These are phyloP conservation scores for Claviceps arundinis DNA, from an alignment of 2,329 filamentous ascomycete genomes.

Conservation along the genomic window DNA sequence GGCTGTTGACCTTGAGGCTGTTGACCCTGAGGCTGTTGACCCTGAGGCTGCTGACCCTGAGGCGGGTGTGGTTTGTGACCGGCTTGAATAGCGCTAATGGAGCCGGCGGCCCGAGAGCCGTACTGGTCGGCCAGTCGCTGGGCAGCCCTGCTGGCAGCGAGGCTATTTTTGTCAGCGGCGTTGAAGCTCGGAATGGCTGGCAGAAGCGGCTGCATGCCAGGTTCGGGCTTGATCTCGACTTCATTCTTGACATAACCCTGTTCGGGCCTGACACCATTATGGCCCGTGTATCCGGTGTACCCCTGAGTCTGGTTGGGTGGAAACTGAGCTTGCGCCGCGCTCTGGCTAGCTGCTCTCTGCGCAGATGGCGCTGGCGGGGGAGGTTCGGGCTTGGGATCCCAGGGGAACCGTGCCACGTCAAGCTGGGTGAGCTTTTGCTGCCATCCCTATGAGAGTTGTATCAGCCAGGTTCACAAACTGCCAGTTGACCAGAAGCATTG, in stretches of 20 bases:
- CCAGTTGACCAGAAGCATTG: too few species aligned
- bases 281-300: constrained; percentile 14
- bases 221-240: constrained; percentile 31
- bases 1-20: too few species aligned
- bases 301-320: constrained; percentile 18
- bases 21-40: too few species aligned
- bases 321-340: constrained; percentile 18
- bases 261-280: constrained; percentile 31
- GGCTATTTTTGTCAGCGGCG: constrained; percentile 21
- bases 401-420: constrained; percentile 79
- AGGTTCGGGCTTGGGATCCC: constrained; percentile 79
- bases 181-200: constrained; percentile 21
- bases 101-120: constrained; percentile 50
- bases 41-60: too few species aligned
- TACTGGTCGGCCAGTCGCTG: constrained; percentile 46
- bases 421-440: constrained; percentile 79
- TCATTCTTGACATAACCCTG: constrained; percentile 33
- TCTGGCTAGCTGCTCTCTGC: constrained; percentile 10
- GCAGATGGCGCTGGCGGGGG: constrained; percentile 20
- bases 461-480: background rate
- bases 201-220: constrained; percentile 20
- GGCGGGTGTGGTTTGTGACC: constrained; percentile 14
- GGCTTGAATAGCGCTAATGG: constrained; percentile 49
- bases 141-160: constrained; percentile 41
- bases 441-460: constrained; percentile 55